These are phyloP conservation scores for Mucor velutinosus DNA, from an alignment of 371 early-diverging fungal genomes.

Conservation along the genomic window DNA sequence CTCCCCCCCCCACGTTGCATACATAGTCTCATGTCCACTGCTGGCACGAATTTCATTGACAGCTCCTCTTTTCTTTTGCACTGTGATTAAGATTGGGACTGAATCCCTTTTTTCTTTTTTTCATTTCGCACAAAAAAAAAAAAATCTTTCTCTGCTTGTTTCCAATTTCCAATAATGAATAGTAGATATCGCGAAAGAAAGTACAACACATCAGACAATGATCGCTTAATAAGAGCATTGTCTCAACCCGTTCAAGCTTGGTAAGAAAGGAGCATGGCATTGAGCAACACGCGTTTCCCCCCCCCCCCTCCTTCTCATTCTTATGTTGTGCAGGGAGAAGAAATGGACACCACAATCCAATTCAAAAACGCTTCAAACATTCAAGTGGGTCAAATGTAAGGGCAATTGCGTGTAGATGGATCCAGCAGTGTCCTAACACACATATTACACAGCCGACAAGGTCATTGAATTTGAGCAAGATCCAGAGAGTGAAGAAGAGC, in stretches of 20 bases:
- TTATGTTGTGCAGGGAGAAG: conserved; percentile 47
- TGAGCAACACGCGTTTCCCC: background rate
- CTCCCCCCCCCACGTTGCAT: no score
- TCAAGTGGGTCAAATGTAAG: conserved; percentile 65
- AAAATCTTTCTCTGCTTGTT: background rate
- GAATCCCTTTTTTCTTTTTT: no score
- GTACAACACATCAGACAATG: conserved; percentile 48
- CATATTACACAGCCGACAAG: conserved; percentile 36
- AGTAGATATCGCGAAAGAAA: conserved; percentile 49
- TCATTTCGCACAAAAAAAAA: background rate
- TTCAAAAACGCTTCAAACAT: conserved; percentile 51
- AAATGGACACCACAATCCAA: conserved; percentile 58
- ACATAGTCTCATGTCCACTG: no score
- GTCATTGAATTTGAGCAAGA: conserved; percentile 52
- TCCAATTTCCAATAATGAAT: conserved; percentile 9
- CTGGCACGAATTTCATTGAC: no score
- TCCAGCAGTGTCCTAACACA: no score
- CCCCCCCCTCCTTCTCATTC: background rate
- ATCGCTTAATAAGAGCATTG: conserved; percentile 47
- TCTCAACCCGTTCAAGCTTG: conserved; percentile 56
- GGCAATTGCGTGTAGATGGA: background rate
- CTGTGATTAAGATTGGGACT: no score
- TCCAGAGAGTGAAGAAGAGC: conserved; percentile 31
- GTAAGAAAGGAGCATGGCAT: conserved; percentile 17
- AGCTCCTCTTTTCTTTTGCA: no score